Base-by-base conservation (phyloP, 768 basidiomycete genomes). In the Pleurotus tuber-regium region DNA sequence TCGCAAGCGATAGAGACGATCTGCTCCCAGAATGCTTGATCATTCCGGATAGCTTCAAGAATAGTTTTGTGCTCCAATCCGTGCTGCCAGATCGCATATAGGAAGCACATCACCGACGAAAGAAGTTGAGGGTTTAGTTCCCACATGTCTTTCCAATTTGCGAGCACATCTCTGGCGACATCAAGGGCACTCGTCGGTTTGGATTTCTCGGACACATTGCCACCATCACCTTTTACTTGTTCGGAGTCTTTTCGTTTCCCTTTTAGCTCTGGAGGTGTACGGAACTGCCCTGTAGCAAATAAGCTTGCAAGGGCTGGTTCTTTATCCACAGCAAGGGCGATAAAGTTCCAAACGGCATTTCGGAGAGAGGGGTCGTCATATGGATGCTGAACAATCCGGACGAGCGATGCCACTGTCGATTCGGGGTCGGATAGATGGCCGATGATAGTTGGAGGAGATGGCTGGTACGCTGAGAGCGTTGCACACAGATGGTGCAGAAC, bases 301-400 rank as follows among this genome's bases (percentile, higher is more conserved):
- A 97, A 72, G 49, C 83, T 76, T 2, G 88, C 84, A 4, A 96
- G 73, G 0, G 94, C 92, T 1, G 95, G 92, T 62, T 94, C 92
- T 54, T 86, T 87, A 59, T 90, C 85, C 11, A 95, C 82, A 1
- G 89, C 86, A 14, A 90, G 74, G 0, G 88, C 70, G 31, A 96
- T 84, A 56, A 96, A 87, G 55, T 78, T 80, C 94, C 95, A 98
- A 4, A 90, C 82, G 0, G 87, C 79, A 43, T 79, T 85, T 16
- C 88, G 83, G 26, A 91, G 75, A 6, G 76, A 62, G 16, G 84
- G 72, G 36, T 92, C 91, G 25, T 92, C 87, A 56, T 88, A 91
- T 0, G 90, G 89, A 61, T 92, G 86, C 50, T 84, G 80, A 4
- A 88, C 72, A 29, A 92, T 86, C 18, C 82, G 78, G 2, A 92